Base-by-base conservation (phyloP, 345 rosid species). In the Hibiscus mutabilis region DNA sequence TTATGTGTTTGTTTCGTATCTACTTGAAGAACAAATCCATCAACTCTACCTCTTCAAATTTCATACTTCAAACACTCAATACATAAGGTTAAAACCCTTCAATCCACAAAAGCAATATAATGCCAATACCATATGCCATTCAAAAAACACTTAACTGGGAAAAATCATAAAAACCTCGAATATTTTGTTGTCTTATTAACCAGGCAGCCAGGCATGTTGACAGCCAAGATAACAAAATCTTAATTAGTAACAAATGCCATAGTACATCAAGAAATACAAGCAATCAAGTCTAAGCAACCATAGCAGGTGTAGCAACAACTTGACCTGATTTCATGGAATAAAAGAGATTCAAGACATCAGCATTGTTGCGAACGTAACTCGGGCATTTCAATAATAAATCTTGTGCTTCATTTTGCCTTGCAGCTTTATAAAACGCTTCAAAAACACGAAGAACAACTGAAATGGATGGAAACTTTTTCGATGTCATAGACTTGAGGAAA, bases 281-380 rank as follows among this genome's bases (percentile, higher is more conserved):
- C 60, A 62, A 51, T 49, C 73, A 75, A 74, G 71, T 63, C 74
- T 77, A 77, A 62, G 78, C 80, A 53, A 80, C 60, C 46, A 62
- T 79, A 47, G 76, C 44, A 69, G 79, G 33, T 37, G 84, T 69
- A 63, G 76, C 53, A 59, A 58, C 60, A 52, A 37, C 72, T 72
- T 79, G 77, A 46, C 78, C 72, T 35, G 78, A 65, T 70, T 84
- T 84, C 79, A 75, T 78, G 65, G 89, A 78, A 78, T 59, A 79
- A 74, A 95, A 92, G 79, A 95, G 90, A 83, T 86, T 82, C 80
- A 90, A 78, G 75, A 90, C 88, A 82, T 92, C 97, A 11, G 94
- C 86, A 81, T 86, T 80, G 82, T 85, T 84, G 27, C 96, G 94
- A 75, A 92, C 72, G 71, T 77, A 76, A 44, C 76, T 74, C 12